phyloP scores from a whole-genome alignment of 371 early-diverging fungal genomes.

The Dinochytrium kinnereticum region DNA sequence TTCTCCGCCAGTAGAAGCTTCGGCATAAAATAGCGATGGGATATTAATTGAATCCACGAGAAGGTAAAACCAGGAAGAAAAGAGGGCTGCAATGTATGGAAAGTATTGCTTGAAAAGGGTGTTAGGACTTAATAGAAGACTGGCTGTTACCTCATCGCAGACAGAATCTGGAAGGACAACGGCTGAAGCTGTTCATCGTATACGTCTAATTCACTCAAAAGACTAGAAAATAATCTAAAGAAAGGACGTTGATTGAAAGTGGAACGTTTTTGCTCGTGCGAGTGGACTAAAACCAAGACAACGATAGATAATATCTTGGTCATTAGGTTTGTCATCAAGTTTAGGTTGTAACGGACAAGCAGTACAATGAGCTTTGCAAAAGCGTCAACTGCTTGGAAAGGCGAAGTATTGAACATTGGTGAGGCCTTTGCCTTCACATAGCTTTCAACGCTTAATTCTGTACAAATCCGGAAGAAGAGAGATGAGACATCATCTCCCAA shows the following conservation, averaged over 20 bases:
- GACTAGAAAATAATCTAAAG: slow-evolving; percentile 84
- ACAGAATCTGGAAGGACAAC: slow-evolving; percentile 73
- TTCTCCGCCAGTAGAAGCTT: slow-evolving; percentile 77
- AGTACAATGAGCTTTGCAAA: slow-evolving; percentile 80
- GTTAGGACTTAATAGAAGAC: neutral
- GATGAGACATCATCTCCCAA: slow-evolving; percentile 76
- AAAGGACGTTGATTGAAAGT: slow-evolving; percentile 92
- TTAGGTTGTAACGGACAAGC: slow-evolving; percentile 66
- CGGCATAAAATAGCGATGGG: slow-evolving; percentile 92
- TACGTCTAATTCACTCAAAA: slow-evolving; percentile 81
- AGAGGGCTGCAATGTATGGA: slow-evolving; percentile 85
- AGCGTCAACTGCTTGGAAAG: slow-evolving; percentile 81
- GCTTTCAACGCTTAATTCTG: slow-evolving; percentile 77
- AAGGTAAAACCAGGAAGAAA: slow-evolving; percentile 94
- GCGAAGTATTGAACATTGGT: slow-evolving; percentile 41
- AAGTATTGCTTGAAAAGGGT: slow-evolving; percentile 68
- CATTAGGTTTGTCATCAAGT: slow-evolving; percentile 63
- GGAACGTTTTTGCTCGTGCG: slow-evolving; percentile 79
- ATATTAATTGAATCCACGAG: slow-evolving; percentile 94
- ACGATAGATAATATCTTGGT: slow-evolving; percentile 84
- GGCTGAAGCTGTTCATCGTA: slow-evolving; percentile 72
- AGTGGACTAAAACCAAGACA: slow-evolving; percentile 78
- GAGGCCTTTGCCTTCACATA: slow-evolving; percentile 66
- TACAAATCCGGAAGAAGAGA: slow-evolving; percentile 87
- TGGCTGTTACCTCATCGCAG: slow-evolving; percentile 60